Conservation (phyloP, 78 protist species). For the Anaeramoeba flamelloides region DNA sequence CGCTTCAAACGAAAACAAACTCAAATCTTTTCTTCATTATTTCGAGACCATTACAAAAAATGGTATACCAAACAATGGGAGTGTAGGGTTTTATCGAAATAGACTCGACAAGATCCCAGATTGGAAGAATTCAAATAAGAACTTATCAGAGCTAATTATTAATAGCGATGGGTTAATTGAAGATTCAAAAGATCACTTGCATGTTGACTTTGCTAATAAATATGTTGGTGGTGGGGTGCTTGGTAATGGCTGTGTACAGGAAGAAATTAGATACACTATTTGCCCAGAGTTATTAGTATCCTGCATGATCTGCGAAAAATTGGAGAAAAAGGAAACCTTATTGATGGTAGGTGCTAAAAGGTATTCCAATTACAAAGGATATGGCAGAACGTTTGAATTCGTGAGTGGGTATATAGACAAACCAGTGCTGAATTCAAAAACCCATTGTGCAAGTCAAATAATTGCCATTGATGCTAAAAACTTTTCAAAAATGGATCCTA, state of each 20-base stretch:
- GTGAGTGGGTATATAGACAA: too few species aligned
- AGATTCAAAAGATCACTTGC: background rate
- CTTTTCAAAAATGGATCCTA: background rate
- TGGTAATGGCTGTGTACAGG: slow-evolving; percentile 44
- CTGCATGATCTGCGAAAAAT: slow-evolving; percentile 15
- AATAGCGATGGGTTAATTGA: slow-evolving; percentile 8
- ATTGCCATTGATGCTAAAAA: slow-evolving; percentile 5
- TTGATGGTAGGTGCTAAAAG: slow-evolving; percentile 1
- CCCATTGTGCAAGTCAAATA: too few species aligned
- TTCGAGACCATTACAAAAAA: background rate
- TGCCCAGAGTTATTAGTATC: slow-evolving; percentile 34
- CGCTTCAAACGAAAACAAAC: too few species aligned
- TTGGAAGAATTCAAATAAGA: background rate
- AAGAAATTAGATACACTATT: slow-evolving; percentile 35
- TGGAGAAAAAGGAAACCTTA: slow-evolving; percentile 12
- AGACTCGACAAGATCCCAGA: background rate
- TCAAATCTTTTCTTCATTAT: background rate
- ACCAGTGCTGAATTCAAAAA: too few species aligned
- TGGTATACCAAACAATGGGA: background rate
- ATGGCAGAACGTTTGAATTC: slow-evolving; percentile 11
- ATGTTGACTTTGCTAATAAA: slow-evolving; percentile 49
- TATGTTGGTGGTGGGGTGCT: slow-evolving; percentile 46
- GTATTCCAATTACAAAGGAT: slow-evolving; percentile 27
- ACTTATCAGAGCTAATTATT: background rate
- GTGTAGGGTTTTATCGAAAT: background rate